These are phyloP conservation scores for Rhizophagus prolifer DNA, from an alignment of 192 early-diverging fungal genomes.

Conservation along the genomic window DNA sequence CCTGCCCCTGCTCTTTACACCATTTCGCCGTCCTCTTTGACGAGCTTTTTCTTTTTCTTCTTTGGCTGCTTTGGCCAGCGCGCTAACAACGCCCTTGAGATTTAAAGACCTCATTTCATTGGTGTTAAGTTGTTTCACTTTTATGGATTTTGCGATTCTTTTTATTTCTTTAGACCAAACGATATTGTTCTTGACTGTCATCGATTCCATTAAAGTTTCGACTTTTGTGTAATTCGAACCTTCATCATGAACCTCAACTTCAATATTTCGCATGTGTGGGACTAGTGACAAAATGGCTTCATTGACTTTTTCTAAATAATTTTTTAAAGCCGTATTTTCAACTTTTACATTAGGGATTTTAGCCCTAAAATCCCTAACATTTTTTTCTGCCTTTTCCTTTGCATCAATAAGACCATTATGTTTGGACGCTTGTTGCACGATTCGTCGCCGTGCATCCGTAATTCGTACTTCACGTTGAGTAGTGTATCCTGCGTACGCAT, in stretches of 20 bases:
- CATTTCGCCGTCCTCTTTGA: neutral
- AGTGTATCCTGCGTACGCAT: conserved; percentile 39
- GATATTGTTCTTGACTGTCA: neutral
- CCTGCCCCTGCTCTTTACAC: neutral
- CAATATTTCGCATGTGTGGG: neutral
- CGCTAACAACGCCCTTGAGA: neutral
- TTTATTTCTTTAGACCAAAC: neutral
- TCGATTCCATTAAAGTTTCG: neutral
- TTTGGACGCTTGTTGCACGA: conserved; percentile 1
- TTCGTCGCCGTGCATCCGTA: conserved; percentile 29
- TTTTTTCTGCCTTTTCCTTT: neutral
- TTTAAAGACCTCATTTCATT: neutral
- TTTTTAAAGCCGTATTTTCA: neutral
- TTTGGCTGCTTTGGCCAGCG: neutral
- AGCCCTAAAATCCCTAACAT: neutral
- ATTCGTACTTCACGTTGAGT: conserved; percentile 37
- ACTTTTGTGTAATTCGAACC: neutral
- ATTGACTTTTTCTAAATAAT: neutral
- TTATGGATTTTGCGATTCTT: neutral
- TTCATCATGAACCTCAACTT: neutral
- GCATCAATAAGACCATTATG: neutral
- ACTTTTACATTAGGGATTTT: neutral
- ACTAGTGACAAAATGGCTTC: neutral
- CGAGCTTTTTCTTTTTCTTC: neutral
- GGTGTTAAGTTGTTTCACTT: neutral